phyloP scores from a whole-genome alignment of 192 early-diverging fungal species.

The Umbelopsis sp. region DNA sequence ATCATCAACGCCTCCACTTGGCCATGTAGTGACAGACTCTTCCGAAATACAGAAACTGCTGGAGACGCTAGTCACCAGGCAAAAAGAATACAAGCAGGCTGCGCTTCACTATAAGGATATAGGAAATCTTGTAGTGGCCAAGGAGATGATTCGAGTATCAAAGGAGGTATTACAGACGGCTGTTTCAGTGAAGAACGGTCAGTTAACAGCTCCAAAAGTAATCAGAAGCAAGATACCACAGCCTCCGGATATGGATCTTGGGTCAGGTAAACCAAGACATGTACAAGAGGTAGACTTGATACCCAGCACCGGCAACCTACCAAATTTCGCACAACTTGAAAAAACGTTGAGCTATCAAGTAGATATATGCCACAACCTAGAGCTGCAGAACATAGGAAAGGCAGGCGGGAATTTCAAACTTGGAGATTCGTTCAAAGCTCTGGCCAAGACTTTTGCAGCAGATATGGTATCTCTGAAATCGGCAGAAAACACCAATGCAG shows the following conservation, averaged over 20 bases:
- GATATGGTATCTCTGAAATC: constrained; percentile 57
- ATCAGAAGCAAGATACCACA: constrained; percentile 21
- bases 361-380: constrained; percentile 35
- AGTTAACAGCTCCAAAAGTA: not conserved
- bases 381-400: constrained; percentile 27
- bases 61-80: constrained; percentile 30
- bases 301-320: not conserved
- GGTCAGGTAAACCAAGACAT: constrained; percentile 29
- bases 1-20: not conserved
- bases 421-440: constrained; percentile 48
- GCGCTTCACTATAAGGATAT: constrained; percentile 57
- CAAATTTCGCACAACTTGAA: constrained; percentile 22
- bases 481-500: constrained; percentile 32
- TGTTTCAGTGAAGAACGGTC: constrained; percentile 35
- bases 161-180: constrained; percentile 49
- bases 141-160: constrained; percentile 50
- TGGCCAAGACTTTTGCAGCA: constrained; percentile 57
- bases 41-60: constrained; percentile 21
- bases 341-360: constrained; percentile 31
- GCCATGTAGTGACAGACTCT: not conserved
- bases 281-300: not conserved
- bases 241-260: constrained; percentile 27
- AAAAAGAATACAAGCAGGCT: constrained; percentile 61
- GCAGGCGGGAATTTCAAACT: not conserved
- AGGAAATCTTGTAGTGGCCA: constrained; percentile 44